A percentile compares a stretch with the other conserved stretches of the same genome.
Evolutionary conservation across 2,329 filamentous ascomycete genomes (phyloP).

Genomic region (Neofusicoccum kwambonambiense): DNA sequence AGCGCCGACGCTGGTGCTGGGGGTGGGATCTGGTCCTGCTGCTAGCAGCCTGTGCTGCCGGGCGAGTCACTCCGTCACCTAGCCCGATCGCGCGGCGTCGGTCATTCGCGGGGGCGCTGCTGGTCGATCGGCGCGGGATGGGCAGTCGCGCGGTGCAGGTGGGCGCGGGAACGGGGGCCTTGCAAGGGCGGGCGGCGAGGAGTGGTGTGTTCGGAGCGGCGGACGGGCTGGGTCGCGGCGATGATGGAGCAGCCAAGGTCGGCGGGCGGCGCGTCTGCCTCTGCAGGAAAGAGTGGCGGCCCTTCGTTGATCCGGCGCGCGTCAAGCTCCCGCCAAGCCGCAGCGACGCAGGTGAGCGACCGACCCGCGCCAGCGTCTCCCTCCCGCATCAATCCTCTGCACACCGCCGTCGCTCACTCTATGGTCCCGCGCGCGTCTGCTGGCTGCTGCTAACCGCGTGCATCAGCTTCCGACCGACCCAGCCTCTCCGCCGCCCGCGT

Average conservation of each 20-base stretch:
- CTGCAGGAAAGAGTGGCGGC: neutral
- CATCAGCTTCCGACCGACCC: neutral
- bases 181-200: neutral
- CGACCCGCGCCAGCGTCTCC: neutral
- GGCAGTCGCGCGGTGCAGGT: neutral
- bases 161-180: neutral
- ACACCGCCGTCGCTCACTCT: neutral
- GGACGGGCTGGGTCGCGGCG: neutral
- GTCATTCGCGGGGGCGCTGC: conserved; percentile 9
- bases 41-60: conserved; percentile 12
- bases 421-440: neutral
- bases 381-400: neutral
- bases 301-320: conserved; percentile 6
- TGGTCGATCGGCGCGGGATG: neutral
- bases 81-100: neutral
- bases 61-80: conserved; percentile 15
- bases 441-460: neutral
- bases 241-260: conserved; percentile 3
- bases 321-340: neutral
- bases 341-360: neutral
- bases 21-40: neutral
- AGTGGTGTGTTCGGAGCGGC: neutral
- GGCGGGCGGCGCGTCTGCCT: conserved; percentile 7
- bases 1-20: neutral
- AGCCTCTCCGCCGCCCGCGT: neutral